Base-by-base conservation (phyloP, 495 filamentous ascomycete species). In the Penicillium coffeae region DNA sequence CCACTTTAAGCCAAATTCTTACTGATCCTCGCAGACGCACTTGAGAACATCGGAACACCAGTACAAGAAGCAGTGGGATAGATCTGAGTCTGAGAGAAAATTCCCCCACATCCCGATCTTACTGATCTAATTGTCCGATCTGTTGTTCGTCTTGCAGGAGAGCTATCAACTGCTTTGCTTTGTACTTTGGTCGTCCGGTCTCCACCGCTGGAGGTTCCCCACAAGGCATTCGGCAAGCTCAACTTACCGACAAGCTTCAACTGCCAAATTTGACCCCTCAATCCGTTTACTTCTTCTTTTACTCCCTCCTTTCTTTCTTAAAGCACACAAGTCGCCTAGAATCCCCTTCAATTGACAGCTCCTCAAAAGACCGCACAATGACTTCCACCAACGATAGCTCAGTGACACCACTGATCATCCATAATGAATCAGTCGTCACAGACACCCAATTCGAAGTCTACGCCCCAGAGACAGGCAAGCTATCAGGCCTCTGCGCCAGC, bases 391-490 rank as follows among this genome's bases (percentile, higher is more conserved):
- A 30, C 4, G 10, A 30, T 30, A 10, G 10, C 25, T 30, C 25
- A 21, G 62, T 62, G 34, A 74, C 87, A 16, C 89, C 89, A 33
- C 83, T 93, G 55, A 74, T 85, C 45, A 87, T 92, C 70, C 81
- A 84, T 52, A 85, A 85, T 66, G 73, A 85, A 60, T 83, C 87
- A 46, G 65, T 81, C 43, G 70, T 72, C 38, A 79, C 80, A 19
- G 58, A 76, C 8, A 73, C 72, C 41, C 83, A 78, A 14, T 92
- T 88, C 70, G 73, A 82, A 36, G 81, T 95, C 41, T 66, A 68
- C 45, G 82, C 75, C 41, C 90, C 90, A 6, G 68, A 71, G 3
- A 82, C 83, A 4, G 78, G 77, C 46, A 70, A 85, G 55, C 60
- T 80, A 1, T 61, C 88, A 12, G 81, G 87, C 63, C 60, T 76